A percentile compares a stretch with the other conserved stretches of the same genome.
Conservation (phyloP, 2,329 filamentous ascomycete species). For the Raffaelea albimanens region DNA sequence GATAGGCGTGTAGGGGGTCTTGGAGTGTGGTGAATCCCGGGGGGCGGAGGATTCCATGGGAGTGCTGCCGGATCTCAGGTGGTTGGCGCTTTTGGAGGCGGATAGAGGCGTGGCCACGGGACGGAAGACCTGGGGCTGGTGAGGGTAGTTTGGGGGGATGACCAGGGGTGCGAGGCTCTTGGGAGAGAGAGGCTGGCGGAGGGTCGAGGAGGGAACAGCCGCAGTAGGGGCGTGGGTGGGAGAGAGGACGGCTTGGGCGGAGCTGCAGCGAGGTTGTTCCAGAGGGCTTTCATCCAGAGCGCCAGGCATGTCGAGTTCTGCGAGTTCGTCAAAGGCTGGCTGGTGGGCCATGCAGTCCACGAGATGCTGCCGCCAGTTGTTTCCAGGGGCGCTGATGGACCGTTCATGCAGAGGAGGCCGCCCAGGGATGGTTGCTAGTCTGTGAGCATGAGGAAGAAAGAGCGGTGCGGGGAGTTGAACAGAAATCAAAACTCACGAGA, state of each 20-base stretch:
- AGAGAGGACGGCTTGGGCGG: conserved; percentile 12
- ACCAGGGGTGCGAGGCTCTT: conserved; percentile 47
- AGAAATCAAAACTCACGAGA: conserved; percentile 46
- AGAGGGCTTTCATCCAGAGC: conserved; percentile 6
- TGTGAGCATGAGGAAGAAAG: conserved; percentile 1
- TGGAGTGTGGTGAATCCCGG: not conserved
- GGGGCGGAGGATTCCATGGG: conserved; percentile 23
- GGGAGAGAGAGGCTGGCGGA: conserved; percentile 35
- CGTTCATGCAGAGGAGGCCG: conserved; percentile 55
- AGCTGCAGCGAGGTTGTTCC: conserved; percentile 15
- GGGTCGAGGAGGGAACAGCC: conserved; percentile 5
- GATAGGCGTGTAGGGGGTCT: conserved; percentile 21
- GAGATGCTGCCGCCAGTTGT: conserved; percentile 36
- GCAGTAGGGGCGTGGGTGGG: not conserved
- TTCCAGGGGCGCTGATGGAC: conserved; percentile 51
- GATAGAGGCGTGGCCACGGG: conserved; percentile 16
- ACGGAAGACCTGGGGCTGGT: conserved; percentile 13
- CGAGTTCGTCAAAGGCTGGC: conserved; percentile 21
- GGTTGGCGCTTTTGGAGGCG: conserved; percentile 10
- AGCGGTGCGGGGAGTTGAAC: conserved; percentile 8
- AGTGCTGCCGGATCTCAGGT: conserved; percentile 35
- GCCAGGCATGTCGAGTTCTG: conserved; percentile 16
- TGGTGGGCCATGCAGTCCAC: conserved; percentile 25
- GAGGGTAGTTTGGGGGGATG: conserved; percentile 32
- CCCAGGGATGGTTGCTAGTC: conserved; percentile 56